Percentiles rank a stretch among this genome's conserved stretches.
phyloP scores from a whole-genome alignment of 768 basidiomycete species.

The Polyporus arcularius region DNA sequence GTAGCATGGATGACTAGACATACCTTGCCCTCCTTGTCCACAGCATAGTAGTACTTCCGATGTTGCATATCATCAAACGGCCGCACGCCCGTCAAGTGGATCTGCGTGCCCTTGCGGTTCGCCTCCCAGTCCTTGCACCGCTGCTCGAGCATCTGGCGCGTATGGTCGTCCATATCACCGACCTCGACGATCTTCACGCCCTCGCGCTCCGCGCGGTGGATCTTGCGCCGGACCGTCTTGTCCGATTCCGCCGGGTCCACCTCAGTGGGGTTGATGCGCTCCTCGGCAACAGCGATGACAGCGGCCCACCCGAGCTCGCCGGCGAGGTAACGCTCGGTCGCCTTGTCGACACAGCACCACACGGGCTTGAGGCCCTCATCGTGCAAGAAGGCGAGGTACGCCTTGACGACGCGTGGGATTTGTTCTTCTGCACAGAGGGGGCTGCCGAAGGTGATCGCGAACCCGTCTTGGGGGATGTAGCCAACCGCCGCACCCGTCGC shows the following conservation, averaged over 20 bases:
- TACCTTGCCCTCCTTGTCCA: slow-evolving; percentile 39
- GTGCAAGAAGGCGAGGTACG: slow-evolving; percentile 45
- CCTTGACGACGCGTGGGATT: slow-evolving; percentile 44
- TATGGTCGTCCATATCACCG: slow-evolving; percentile 44
- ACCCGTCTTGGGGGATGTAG: slow-evolving; percentile 53
- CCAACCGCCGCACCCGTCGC: slow-evolving; percentile 61
- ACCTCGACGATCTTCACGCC: slow-evolving; percentile 52
- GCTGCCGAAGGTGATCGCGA: slow-evolving; percentile 64
- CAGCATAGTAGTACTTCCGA: slow-evolving; percentile 42
- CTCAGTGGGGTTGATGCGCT: slow-evolving; percentile 46
- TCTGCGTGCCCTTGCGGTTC: slow-evolving; percentile 55
- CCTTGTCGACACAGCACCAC: slow-evolving; percentile 59
- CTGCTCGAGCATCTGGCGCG: slow-evolving; percentile 48
- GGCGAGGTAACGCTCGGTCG: slow-evolving; percentile 53
- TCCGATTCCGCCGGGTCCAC: slow-evolving; percentile 50
- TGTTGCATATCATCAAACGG: slow-evolving; percentile 43
- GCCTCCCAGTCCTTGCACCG: slow-evolving; percentile 60
- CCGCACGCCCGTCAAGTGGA: slow-evolving; percentile 44
- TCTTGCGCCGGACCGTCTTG: slow-evolving; percentile 64
- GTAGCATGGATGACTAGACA: slow-evolving; percentile 1
- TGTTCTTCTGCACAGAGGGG: slow-evolving; percentile 48
- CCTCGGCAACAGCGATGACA: slow-evolving; percentile 65
- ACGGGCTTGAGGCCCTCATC: slow-evolving; percentile 51
- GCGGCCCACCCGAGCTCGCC: slow-evolving; percentile 56
- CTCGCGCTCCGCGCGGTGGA: slow-evolving; percentile 56